Conservation (phyloP, 2,329 filamentous ascomycete genomes). For the Amesomyces nigricolor region DNA sequence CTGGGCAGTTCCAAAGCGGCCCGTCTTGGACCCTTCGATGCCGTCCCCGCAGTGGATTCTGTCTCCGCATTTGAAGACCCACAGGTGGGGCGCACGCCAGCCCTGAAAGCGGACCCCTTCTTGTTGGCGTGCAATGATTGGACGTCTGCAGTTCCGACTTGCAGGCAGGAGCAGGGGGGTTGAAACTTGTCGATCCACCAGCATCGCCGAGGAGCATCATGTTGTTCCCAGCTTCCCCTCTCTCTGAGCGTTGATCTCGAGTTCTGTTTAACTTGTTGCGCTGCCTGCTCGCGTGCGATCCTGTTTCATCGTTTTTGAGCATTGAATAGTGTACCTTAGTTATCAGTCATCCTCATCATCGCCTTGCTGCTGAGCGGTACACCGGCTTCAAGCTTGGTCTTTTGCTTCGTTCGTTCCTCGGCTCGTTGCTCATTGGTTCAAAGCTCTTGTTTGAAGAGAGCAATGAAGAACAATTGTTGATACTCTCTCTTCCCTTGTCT, state of each 20-base stretch:
- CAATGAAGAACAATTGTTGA: conserved; percentile 3
- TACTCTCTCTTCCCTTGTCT: not conserved
- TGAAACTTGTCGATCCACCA: not conserved
- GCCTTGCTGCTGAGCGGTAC: no score
- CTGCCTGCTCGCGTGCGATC: no score
- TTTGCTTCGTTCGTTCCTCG: not conserved
- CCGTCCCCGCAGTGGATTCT: not conserved
- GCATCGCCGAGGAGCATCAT: not conserved
- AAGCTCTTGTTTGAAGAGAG: not conserved
- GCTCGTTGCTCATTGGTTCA: not conserved
- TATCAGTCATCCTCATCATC: no score
- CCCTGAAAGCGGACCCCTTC: conserved; percentile 16
- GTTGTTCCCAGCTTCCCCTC: not conserved
- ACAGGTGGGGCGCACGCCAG: conserved; percentile 15
- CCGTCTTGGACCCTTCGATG: not conserved
- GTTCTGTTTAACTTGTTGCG: no score
- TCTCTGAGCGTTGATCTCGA: no score
- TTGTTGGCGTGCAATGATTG: conserved; percentile 17
- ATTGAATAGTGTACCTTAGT: no score
- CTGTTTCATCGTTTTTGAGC: no score
- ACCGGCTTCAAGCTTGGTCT: not conserved
- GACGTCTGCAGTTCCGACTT: conserved; percentile 1
- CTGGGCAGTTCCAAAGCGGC: not conserved
- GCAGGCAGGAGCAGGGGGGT: conserved; percentile 7
- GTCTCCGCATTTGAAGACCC: not conserved